Evolutionary conservation across 2,329 filamentous ascomycete genomes (phyloP).

Genomic region (Stylonectria norvegica): DNA sequence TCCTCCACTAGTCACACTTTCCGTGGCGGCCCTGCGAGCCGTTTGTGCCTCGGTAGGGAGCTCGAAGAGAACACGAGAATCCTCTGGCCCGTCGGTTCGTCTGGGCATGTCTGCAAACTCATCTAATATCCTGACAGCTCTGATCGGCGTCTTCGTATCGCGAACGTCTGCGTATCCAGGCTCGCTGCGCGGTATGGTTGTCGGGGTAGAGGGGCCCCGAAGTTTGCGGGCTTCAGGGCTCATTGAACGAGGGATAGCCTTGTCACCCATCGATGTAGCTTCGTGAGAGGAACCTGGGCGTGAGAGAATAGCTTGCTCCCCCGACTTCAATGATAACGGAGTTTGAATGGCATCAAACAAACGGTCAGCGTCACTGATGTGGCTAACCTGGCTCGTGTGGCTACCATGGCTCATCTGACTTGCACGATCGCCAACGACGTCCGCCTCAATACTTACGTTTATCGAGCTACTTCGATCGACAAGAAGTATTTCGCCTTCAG

Average conservation of each 20-base stretch:
- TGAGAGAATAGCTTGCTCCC: slow-evolving; percentile 28
- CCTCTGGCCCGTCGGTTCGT: slow-evolving; percentile 27
- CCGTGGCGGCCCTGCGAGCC: slow-evolving; percentile 11
- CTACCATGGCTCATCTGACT: slow-evolving; percentile 39
- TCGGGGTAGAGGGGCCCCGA: slow-evolving; percentile 11
- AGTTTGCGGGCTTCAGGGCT: slow-evolving; percentile 10
- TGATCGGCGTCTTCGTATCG: slow-evolving; percentile 45
- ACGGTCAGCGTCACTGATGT: slow-evolving; percentile 62
- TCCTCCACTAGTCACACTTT: slow-evolving; percentile 23
- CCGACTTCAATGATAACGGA: slow-evolving; percentile 43
- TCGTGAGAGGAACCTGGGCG: slow-evolving; percentile 13
- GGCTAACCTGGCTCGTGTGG: slow-evolving; percentile 45
- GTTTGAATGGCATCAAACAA: slow-evolving; percentile 70
- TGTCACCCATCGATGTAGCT: slow-evolving; percentile 4
- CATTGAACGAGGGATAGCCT: slow-evolving; percentile 9
- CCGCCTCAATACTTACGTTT: slow-evolving; percentile 16
- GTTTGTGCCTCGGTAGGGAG: slow-evolving; percentile 21
- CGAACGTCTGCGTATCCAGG: slow-evolving; percentile 38
- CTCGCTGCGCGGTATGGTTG: slow-evolving; percentile 20
- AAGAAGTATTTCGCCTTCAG: slow-evolving; percentile 58
- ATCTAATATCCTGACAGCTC: slow-evolving; percentile 47
- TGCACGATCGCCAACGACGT: slow-evolving; percentile 7
- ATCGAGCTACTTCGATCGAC: slow-evolving; percentile 45
- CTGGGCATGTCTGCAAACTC: slow-evolving; percentile 38
- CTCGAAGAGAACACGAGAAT: slow-evolving; percentile 41